Percentiles rank a stretch among this genome's conserved stretches.
phyloP scores from a whole-genome alignment of 1,284 basidiomycete species.

The Tilletia caries region DNA sequence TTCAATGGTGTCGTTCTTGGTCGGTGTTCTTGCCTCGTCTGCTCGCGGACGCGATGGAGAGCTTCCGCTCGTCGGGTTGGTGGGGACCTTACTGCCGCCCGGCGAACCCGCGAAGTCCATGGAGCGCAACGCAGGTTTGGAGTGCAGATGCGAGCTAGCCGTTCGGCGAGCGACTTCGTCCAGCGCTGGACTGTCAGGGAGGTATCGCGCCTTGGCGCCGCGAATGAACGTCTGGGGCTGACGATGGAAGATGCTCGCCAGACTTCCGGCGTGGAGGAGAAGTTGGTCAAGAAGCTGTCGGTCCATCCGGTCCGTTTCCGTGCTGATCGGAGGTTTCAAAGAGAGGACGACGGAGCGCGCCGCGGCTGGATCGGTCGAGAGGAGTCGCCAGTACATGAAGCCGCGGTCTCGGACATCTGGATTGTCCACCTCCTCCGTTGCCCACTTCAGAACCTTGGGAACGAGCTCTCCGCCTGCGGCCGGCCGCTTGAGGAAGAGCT shows the following conservation, averaged over 20 bases:
- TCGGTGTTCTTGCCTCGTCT: too few relatives aligned
- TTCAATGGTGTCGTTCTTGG: neutral
- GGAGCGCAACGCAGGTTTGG: slow-evolving; percentile 22
- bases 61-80: neutral
- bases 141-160: slow-evolving; percentile 42
- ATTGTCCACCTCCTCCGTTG: slow-evolving; percentile 95
- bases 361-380: slow-evolving; percentile 85
- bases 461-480: slow-evolving; percentile 84
- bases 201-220: slow-evolving; percentile 18
- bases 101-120: neutral
- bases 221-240: slow-evolving; percentile 47
- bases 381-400: slow-evolving; percentile 98
- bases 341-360: slow-evolving; percentile 86
- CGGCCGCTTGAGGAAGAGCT: slow-evolving; percentile 92
- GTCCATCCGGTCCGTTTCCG: slow-evolving; percentile 90
- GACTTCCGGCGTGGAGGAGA: slow-evolving; percentile 42
- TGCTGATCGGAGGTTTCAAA: slow-evolving; percentile 94
- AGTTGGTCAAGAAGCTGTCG: slow-evolving; percentile 51
- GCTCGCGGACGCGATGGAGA: neutral
- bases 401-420: slow-evolving; percentile 94
- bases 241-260: slow-evolving; percentile 46
- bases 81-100: too few relatives aligned
- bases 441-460: slow-evolving; percentile 92
- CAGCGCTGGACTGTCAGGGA: slow-evolving; percentile 40
- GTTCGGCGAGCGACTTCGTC: slow-evolving; percentile 37